Evolutionary conservation across 75 land plant species (phyloP).

Genomic region (Ceratopteris richardii): DNA sequence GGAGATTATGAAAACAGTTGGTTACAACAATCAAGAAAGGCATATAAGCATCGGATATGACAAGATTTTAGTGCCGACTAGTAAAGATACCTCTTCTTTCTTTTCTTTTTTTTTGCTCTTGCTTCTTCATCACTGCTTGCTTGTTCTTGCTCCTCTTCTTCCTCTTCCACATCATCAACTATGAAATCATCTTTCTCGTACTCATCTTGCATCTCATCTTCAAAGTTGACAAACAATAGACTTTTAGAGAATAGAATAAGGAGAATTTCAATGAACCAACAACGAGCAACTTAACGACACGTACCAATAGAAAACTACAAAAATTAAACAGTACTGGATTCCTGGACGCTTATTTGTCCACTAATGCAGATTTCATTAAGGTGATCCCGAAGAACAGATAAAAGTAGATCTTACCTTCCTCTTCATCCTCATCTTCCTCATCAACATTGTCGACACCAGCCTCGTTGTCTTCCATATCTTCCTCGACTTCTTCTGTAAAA

Average conservation of each 20-base stretch:
- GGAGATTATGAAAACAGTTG: too few species aligned
- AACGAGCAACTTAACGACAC: neutral
- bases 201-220: conserved; percentile 91
- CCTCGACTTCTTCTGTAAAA: conserved; percentile 27
- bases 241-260: too few species aligned
- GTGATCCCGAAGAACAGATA: too few species aligned
- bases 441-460: conserved; percentile 29
- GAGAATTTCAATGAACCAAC: neutral
- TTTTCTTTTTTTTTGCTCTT: conserved; percentile 62
- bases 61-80: too few species aligned
- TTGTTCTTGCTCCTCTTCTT: conserved; percentile 55
- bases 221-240: neutral
- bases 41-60: too few species aligned
- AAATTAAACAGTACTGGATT: too few species aligned
- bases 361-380: too few species aligned
- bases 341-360: too few species aligned
- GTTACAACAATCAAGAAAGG: too few species aligned
- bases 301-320: neutral
- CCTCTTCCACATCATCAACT: conserved; percentile 89
- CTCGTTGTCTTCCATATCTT: conserved; percentile 18
- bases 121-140: conserved; percentile 49
- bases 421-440: conserved; percentile 68
- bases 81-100: conserved; percentile 59
- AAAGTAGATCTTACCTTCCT: too few species aligned
- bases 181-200: conserved; percentile 96